A percentile compares a stretch with the other conserved stretches of the same genome.
Evolutionary conservation across 306 rosid genomes (phyloP).

Genomic region (Myrica gale): DNA sequence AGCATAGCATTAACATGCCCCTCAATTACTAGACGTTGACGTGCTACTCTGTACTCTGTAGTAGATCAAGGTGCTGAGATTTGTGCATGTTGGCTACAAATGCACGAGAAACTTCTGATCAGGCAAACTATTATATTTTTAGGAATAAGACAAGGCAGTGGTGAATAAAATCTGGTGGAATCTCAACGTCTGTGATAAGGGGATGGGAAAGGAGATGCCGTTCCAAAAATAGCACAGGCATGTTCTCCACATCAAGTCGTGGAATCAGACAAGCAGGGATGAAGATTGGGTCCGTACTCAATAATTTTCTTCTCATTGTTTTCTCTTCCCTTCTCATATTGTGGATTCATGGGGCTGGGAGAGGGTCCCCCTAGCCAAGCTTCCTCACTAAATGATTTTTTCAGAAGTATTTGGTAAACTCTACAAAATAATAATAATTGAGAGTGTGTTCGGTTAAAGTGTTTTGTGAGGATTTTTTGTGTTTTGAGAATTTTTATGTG

Average conservation of each 20-base stretch:
- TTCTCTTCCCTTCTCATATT: not conserved
- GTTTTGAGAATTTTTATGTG: too few relatives aligned
- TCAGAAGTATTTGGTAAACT: too few relatives aligned
- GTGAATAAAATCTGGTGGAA: conserved; percentile 1
- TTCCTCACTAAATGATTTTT: not conserved
- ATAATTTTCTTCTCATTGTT: not conserved
- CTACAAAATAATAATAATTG: too few relatives aligned
- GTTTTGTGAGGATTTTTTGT: too few relatives aligned
- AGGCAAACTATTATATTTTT: not conserved
- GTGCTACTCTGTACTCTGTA: too few relatives aligned
- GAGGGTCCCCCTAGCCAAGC: not conserved
- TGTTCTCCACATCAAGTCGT: not conserved
- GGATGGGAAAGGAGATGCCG: conserved; percentile 24
- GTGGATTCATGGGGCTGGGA: not conserved
- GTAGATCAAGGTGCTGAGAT: too few relatives aligned
- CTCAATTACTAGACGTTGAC: too few relatives aligned
- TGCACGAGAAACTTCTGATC: not conserved
- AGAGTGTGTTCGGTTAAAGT: too few relatives aligned
- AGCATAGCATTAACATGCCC: not conserved
- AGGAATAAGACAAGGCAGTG: not conserved
- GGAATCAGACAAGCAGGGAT: conserved; percentile 17
- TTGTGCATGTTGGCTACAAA: too few relatives aligned
- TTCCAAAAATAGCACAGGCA: conserved; percentile 3
- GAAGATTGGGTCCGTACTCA: conserved; percentile 8
- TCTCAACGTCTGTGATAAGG: conserved; percentile 11